phyloP scores from a whole-genome alignment of 345 rosid genomes.

The Dimocarpus longan region DNA sequence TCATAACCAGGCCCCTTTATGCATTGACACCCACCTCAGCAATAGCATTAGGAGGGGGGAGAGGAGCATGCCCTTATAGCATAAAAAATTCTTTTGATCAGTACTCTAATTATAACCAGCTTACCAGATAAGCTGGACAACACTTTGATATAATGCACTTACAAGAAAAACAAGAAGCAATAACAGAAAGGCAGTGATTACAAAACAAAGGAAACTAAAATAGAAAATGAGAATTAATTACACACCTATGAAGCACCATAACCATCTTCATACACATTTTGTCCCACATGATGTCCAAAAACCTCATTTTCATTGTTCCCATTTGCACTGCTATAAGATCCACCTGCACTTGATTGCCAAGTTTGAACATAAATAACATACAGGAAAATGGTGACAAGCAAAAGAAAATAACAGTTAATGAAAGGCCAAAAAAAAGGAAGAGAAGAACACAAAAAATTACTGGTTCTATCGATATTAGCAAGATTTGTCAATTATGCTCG shows the following conservation, averaged over 20 bases:
- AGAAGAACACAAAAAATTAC: conserved; percentile 31
- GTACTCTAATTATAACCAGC: too few relatives aligned
- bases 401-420: not conserved
- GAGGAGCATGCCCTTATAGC: conserved; percentile 50
- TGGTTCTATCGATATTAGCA: conserved; percentile 58
- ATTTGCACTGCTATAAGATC: conserved; percentile 53
- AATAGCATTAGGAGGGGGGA: conserved; percentile 36
- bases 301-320: conserved; percentile 54
- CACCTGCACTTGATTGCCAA: conserved; percentile 46
- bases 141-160: too few relatives aligned
- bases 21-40: conserved; percentile 34
- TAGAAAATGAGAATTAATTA: too few relatives aligned
- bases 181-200: too few relatives aligned
- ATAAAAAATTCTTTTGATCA: not conserved
- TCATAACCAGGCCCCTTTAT: conserved; percentile 33
- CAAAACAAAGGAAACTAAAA: too few relatives aligned
- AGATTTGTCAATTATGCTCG: conserved; percentile 70
- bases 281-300: conserved; percentile 53
- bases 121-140: too few relatives aligned
- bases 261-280: conserved; percentile 55
- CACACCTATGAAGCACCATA: conserved; percentile 67
- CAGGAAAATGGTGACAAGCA: not conserved
- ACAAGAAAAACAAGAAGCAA: too few relatives aligned
- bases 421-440: conserved; percentile 1
- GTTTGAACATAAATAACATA: conserved; percentile 14